Evolutionary conservation across 2,329 filamentous ascomycete species (phyloP), one percentile per base, ranked within the genome.

Genomic region (Grosmannia serpens): DNA sequence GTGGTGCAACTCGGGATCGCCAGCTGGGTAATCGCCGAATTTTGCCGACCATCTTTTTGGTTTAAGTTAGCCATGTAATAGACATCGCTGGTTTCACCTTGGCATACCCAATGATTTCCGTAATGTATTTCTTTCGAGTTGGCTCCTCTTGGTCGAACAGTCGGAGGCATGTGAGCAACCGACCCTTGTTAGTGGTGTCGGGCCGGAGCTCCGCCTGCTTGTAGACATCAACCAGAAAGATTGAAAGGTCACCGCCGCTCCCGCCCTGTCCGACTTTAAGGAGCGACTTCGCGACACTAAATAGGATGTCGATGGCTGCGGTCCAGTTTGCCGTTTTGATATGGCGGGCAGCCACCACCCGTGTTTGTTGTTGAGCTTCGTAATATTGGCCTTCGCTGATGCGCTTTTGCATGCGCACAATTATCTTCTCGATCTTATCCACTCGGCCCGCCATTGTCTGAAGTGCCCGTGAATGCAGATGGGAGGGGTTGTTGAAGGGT

Each of bases 341-440:
- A 75, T 99, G 95, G 59, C 95, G 91, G 46, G 90, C 87, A 61
- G 91, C 91, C 65, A 96, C 92, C 58, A 96, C 91, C 62, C 94
- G 90, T 64, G 96, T 89, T 77, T 99, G 94, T 74, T 99, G 94
- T 75, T 97, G 92, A 60, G 94, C 94, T 81, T 99, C 94, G 77
- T 99, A 99, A 80, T 84, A 96, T 70, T 94, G 87, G 68, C 91
- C 92, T 73, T 95, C 67, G 31, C 53, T 57, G 58, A 67, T 68
- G 60, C 66, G 63, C 59, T 62, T 79, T 75, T 92, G 88, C 71
- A 96, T 85, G 29, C 81, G 78, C 59, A 77, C 70, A 65, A 84
- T 82, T 71, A 84, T 84, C 69, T 77, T 78, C 58, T 77, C 74
- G 68, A 79, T 79, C 69, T 78, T 78, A 70, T 75, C 73, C 64